Conservation (phyloP, 805 yeast genomes). For the Metschnikowia baotianmanensis region DNA sequence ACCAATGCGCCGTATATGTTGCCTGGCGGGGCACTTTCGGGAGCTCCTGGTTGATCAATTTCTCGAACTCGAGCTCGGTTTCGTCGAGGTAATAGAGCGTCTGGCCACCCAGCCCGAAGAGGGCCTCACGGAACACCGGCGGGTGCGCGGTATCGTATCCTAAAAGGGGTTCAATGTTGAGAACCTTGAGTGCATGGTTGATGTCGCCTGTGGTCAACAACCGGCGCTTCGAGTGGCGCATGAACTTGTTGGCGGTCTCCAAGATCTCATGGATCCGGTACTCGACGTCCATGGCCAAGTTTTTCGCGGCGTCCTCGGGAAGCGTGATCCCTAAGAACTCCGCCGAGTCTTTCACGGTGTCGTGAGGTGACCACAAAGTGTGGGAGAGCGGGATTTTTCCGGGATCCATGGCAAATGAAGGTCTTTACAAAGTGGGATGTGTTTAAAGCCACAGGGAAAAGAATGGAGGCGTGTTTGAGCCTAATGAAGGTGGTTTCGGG, state of each 20-base stretch:
- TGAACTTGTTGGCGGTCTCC: constrained; percentile 93
- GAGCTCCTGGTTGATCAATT: constrained; percentile 85
- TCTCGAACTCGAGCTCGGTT: constrained; percentile 90
- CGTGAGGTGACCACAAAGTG: constrained; percentile 96
- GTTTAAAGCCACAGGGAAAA: background rate
- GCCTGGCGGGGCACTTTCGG: constrained; percentile 94
- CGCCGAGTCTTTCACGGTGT: constrained; percentile 94
- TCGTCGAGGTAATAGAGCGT: constrained; percentile 91
- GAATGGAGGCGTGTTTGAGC: background rate
- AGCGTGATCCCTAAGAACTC: constrained; percentile 83
- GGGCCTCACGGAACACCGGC: constrained; percentile 78
- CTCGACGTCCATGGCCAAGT: constrained; percentile 98
- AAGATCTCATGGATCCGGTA: constrained; percentile 92
- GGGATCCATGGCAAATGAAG: constrained; percentile 6
- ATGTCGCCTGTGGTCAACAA: constrained; percentile 79
- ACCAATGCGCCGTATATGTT: constrained; percentile 94
- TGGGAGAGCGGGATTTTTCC: constrained; percentile 67
- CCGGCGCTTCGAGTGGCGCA: constrained; percentile 89
- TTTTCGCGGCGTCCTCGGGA: constrained; percentile 90
- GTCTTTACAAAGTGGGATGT: background rate
- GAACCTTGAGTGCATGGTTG: constrained; percentile 72
- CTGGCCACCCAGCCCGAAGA: constrained; percentile 84
- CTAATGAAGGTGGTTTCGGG: background rate
- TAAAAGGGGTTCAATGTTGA: constrained; percentile 92
- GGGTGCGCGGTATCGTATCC: constrained; percentile 78